phyloP scores from a whole-genome alignment of 108 stramenopile genomes.

The Parietichytrium sp. region DNA sequence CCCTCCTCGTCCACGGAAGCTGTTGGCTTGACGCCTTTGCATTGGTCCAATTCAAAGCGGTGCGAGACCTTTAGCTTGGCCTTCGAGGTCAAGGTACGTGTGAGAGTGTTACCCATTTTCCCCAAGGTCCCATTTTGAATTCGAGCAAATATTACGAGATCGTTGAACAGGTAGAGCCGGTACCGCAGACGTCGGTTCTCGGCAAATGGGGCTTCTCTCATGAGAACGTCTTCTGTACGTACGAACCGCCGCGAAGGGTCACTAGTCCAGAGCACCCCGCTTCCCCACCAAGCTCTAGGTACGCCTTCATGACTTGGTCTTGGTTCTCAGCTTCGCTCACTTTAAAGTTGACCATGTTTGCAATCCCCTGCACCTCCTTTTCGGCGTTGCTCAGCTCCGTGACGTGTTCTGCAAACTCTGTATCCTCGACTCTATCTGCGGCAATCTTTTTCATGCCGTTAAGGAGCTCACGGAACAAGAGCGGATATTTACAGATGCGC shows the following conservation, averaged over 20 bases:
- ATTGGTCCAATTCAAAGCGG: not conserved
- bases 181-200: constrained; percentile 22
- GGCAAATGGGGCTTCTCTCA: constrained; percentile 13
- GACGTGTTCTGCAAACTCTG: constrained; percentile 24
- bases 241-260: constrained; percentile 32
- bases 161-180: constrained; percentile 18
- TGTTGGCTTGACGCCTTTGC: not conserved
- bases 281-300: constrained; percentile 5
- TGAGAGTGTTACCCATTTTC: not conserved
- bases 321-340: constrained; percentile 32
- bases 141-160: constrained; percentile 29
- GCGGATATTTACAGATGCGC: constrained; percentile 44
- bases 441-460: constrained; percentile 30
- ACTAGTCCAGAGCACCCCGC: not conserved
- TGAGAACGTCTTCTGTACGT: constrained; percentile 16
- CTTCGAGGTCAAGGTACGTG: not conserved
- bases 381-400: constrained; percentile 25
- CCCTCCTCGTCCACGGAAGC: not conserved
- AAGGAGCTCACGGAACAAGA: constrained; percentile 37
- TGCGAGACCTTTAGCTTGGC: not conserved
- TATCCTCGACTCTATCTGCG: constrained; percentile 15
- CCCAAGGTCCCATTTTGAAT: constrained; percentile 18
- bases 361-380: constrained; percentile 33
- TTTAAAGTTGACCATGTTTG: not conserved
- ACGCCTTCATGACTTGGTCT: constrained; percentile 35